Evolutionary conservation across 768 basidiomycete species (phyloP).

Genomic region (Tricholoma furcatifolium): DNA sequence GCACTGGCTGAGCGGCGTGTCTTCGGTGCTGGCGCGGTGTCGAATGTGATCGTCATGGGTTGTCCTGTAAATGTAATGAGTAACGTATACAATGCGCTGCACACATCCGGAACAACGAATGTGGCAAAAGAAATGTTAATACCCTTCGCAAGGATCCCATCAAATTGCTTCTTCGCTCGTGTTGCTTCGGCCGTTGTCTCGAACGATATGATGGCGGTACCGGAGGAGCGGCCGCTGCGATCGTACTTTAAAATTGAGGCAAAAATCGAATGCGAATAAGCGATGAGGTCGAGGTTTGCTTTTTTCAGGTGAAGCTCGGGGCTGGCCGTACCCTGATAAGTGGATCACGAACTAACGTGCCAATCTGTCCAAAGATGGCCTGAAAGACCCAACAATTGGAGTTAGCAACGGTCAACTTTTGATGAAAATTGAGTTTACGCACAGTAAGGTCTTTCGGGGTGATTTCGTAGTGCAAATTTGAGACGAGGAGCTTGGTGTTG

Average conservation of each 20-base stretch:
- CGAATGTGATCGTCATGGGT: constrained; percentile 71
- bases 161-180: constrained; percentile 78
- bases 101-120: not conserved
- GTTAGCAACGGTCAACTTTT: not conserved
- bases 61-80: constrained; percentile 50
- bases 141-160: constrained; percentile 91
- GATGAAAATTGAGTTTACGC: constrained; percentile 26
- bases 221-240: constrained; percentile 89
- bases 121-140: constrained; percentile 11
- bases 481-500: constrained; percentile 64
- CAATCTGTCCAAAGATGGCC: constrained; percentile 90
- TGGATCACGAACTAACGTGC: constrained; percentile 91
- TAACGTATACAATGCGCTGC: not conserved
- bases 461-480: constrained; percentile 91
- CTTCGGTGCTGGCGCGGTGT: constrained; percentile 46
- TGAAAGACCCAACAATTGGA: constrained; percentile 26
- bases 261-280: constrained; percentile 35
- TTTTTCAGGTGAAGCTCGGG: constrained; percentile 64
- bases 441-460: constrained; percentile 87
- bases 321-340: constrained; percentile 90
- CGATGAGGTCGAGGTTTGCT: constrained; percentile 48
- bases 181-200: constrained; percentile 79
- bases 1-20: constrained; percentile 51
- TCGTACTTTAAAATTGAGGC: constrained; percentile 73
- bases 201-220: constrained; percentile 77